These are phyloP conservation scores for Cladosporium velox DNA, from an alignment of 2,329 filamentous ascomycete species.

Conservation along the genomic window DNA sequence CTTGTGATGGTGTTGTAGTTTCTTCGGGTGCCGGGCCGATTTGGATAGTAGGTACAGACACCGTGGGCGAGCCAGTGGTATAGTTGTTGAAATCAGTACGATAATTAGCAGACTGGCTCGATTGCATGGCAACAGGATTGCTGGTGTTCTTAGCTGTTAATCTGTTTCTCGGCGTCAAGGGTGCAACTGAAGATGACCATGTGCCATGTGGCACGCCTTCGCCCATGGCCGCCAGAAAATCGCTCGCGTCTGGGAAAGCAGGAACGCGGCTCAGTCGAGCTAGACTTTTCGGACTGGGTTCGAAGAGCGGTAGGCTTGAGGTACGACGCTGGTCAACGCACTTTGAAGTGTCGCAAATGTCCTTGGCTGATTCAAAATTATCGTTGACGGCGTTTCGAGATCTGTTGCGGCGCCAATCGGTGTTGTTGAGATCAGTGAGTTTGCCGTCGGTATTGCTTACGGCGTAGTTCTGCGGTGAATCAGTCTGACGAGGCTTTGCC, in stretches of 20 bases:
- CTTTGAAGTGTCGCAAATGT: neutral
- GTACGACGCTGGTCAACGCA: neutral
- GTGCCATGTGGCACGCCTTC: neutral
- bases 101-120: neutral
- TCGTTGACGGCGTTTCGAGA: neutral
- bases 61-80: neutral
- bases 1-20: neutral
- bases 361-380: neutral
- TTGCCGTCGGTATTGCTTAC: neutral
- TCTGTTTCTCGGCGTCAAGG: conserved; percentile 3
- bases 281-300: neutral
- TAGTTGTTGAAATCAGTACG: neutral
- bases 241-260: conserved; percentile 5
- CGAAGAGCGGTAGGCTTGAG: neutral
- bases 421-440: neutral
- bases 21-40: neutral
- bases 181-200: neutral
- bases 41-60: neutral
- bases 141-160: neutral
- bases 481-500: neutral
- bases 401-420: neutral
- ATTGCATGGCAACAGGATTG: neutral
- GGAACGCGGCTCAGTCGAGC: conserved; percentile 15
- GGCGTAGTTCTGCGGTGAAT: neutral
- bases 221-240: conserved; percentile 1